Conservation (phyloP, 768 basidiomycete species). For the Galerina sulciceps region DNA sequence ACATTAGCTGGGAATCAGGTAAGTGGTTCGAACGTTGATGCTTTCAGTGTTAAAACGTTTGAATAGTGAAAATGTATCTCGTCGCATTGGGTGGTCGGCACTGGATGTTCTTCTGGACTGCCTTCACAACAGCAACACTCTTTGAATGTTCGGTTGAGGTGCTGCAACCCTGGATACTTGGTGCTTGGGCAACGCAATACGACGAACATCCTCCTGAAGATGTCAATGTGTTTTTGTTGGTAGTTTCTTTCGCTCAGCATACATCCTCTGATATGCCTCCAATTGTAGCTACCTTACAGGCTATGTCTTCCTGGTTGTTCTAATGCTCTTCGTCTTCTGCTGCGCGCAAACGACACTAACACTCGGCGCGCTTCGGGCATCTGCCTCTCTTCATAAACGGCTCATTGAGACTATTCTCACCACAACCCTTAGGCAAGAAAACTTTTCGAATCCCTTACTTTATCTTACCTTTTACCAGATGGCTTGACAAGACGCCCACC, state of each 20-base stretch:
- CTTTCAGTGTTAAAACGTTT: conserved; percentile 21
- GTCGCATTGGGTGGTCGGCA: conserved; percentile 31
- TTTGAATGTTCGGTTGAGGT: conserved; percentile 25
- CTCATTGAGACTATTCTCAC: conserved; percentile 58
- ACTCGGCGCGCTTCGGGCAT: conserved; percentile 54
- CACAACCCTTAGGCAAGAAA: conserved; percentile 58
- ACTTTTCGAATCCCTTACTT: too few relatives aligned
- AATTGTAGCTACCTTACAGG: too few relatives aligned
- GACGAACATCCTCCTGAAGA: conserved; percentile 27
- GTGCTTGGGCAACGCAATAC: conserved; percentile 51
- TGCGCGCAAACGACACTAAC: conserved; percentile 42
- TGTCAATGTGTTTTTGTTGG: too few relatives aligned
- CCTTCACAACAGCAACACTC: too few relatives aligned
- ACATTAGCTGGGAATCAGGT: conserved; percentile 54
- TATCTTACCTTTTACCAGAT: conserved; percentile 33
- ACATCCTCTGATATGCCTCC: too few relatives aligned
- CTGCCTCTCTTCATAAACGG: conserved; percentile 51
- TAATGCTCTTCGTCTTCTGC: conserved; percentile 31
- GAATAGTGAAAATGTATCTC: too few relatives aligned
- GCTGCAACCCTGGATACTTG: conserved; percentile 47
- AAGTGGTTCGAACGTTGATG: not conserved
- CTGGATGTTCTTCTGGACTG: conserved; percentile 6
- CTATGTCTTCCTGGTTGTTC: too few relatives aligned
- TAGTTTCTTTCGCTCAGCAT: too few relatives aligned
- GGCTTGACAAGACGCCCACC: conserved; percentile 43